Base-by-base conservation (phyloP, 176 grass and related monocot genomes). In the Bolboschoenus planiculmis region DNA sequence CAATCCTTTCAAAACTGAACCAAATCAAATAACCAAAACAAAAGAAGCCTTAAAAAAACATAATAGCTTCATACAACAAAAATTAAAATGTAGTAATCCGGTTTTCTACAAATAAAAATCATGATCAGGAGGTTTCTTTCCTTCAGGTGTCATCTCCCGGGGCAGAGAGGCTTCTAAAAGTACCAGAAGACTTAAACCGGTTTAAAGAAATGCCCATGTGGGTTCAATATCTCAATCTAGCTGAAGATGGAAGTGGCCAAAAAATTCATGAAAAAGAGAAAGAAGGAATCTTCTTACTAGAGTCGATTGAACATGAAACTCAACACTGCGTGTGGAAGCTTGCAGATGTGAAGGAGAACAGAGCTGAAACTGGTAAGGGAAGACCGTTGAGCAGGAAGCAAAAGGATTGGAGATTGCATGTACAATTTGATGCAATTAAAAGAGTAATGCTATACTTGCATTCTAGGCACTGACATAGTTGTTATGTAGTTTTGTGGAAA, bases 201-300 rank as follows among this genome's bases (percentile, higher is more conserved):
- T 98, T 98, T 78, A 92, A 93, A 88, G 92, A 91, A 34, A 91
- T 98, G 92, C 85, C 87, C 9, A 87, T 98, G 95, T 86, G 81
- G 31, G 92, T 95, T 78, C 87, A 90, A 59, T 98, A 95, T 84
- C 40, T 86, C 63, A 59, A 85, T 66, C 34, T 83, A 65, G 61
- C 75, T 66, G 84, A 87, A 47, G 70, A 82, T 13, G 80, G 77
- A 6, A 84, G 15, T 56, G 74, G 29, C 42, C 81, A 80, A 47
- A 50, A 75, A 16, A 18, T 3, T 50, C 31, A 2, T 21, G 64
- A 71, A 78, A 74, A 53, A 40, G 40, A 85, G 47, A 97, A 88
- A 87, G 92, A 87, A 54, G 89, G 90, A n/a, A 75, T 95, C 14
- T 93, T 98, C 59, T 63, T 91, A 80, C 75, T 95, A 3, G 87